A percentile compares a stretch with the other conserved stretches of the same genome.
Evolutionary conservation across 2,329 filamentous ascomycete species (phyloP).

Genomic region (Microdochium trichocladiopsis): DNA sequence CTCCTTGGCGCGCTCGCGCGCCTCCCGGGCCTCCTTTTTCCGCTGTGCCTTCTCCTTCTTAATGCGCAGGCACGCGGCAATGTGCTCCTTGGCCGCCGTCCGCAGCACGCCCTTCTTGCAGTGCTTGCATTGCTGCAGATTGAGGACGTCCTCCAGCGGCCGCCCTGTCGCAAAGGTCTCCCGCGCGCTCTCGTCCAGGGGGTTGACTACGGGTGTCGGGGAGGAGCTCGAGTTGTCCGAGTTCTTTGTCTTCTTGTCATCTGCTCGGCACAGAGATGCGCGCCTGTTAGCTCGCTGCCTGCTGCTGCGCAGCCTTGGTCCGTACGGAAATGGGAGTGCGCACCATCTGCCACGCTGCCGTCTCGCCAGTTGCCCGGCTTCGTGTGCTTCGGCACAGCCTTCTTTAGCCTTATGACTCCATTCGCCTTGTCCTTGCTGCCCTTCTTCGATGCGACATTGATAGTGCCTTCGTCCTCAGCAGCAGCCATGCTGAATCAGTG

Average conservation of each 20-base stretch:
- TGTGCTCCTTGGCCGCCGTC: slow-evolving; percentile 69
- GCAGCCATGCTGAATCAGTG: slow-evolving; percentile 12
- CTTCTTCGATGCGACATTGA: slow-evolving; percentile 56
- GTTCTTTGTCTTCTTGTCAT: slow-evolving; percentile 44
- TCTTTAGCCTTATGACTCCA: slow-evolving; percentile 56
- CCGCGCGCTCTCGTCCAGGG: slow-evolving; percentile 68
- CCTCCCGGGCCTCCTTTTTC: slow-evolving; percentile 69
- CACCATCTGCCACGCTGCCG: slow-evolving; percentile 57
- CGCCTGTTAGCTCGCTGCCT: slow-evolving; percentile 5
- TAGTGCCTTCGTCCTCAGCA: slow-evolving; percentile 49
- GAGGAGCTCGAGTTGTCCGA: slow-evolving; percentile 28
- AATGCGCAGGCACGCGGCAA: slow-evolving; percentile 73
- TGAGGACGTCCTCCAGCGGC: slow-evolving; percentile 72
- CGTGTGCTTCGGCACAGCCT: slow-evolving; percentile 51
- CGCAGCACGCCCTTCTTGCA: slow-evolving; percentile 86
- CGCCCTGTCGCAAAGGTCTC: slow-evolving; percentile 76
- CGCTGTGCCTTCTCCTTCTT: slow-evolving; percentile 77
- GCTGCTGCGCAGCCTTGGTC: not conserved
- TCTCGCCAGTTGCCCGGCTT: slow-evolving; percentile 69
- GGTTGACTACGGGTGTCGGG: slow-evolving; percentile 52
- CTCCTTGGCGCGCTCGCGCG: slow-evolving; percentile 58
- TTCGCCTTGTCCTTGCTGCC: slow-evolving; percentile 33
- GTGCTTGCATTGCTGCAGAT: slow-evolving; percentile 83
- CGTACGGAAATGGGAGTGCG: slow-evolving; percentile 8
- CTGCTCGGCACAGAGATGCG: slow-evolving; percentile 16